A percentile compares a stretch with the other conserved stretches of the same genome.
These are phyloP conservation scores for Stylosanthes scabra DNA, from an alignment of 331 rosid species.

Conservation along the genomic window DNA sequence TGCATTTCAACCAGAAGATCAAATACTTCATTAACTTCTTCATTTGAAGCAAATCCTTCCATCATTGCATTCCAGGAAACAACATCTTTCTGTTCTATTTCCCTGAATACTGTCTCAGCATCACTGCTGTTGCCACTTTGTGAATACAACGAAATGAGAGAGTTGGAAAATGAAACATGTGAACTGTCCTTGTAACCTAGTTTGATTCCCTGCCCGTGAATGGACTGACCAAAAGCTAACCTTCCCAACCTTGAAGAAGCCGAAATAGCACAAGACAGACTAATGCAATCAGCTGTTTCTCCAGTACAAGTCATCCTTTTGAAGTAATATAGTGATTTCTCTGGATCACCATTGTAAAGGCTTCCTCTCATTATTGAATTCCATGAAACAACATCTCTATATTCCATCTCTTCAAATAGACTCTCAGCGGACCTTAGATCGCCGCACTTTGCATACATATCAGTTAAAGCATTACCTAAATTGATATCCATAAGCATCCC, in stretches of 20 bases:
- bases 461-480: slow-evolving; percentile 53
- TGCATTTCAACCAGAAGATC: slow-evolving; percentile 58
- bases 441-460: slow-evolving; percentile 61
- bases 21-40: slow-evolving; percentile 46
- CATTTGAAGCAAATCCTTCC: slow-evolving; percentile 60
- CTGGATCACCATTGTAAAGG: slow-evolving; percentile 42
- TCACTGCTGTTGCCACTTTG: slow-evolving; percentile 41
- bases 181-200: slow-evolving; percentile 51
- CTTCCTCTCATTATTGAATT: slow-evolving; percentile 63
- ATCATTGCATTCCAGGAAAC: slow-evolving; percentile 68
- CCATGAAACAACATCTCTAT: slow-evolving; percentile 59
- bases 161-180: slow-evolving; percentile 51
- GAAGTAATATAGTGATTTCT: slow-evolving; percentile 51
- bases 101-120: slow-evolving; percentile 52
- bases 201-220: slow-evolving; percentile 55
- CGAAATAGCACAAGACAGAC: slow-evolving; percentile 57
- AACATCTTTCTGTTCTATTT: slow-evolving; percentile 46
- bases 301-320: slow-evolving; percentile 39
- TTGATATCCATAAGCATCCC: slow-evolving; percentile 53
- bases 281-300: slow-evolving; percentile 45
- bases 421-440: slow-evolving; percentile 49
- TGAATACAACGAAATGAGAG: slow-evolving; percentile 63
- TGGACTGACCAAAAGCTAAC: slow-evolving; percentile 43
- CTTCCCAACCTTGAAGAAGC: slow-evolving; percentile 53
- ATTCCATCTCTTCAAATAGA: slow-evolving; percentile 48